Evolutionary conservation across 1,284 basidiomycete species (phyloP).

Genomic region (Pyrrhoderma lamaoense): DNA sequence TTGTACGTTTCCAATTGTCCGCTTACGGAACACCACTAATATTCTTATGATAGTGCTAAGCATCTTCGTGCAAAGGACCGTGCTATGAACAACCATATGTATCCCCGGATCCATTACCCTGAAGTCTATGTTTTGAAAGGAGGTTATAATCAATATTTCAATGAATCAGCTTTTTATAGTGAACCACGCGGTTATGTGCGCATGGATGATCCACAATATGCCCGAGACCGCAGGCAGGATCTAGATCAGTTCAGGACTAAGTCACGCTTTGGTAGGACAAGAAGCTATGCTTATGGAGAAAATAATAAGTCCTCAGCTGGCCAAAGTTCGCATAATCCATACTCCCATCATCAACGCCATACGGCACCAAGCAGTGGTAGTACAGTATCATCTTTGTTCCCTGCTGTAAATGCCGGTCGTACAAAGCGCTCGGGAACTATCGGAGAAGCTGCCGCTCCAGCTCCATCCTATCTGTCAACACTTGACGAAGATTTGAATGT

Average conservation of each 20-base stretch:
- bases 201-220: slow-evolving; percentile 91
- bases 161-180: slow-evolving; percentile 60
- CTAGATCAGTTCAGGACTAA: slow-evolving; percentile 84
- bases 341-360: slow-evolving; percentile 31
- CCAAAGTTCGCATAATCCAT: slow-evolving; percentile 37
- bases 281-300: slow-evolving; percentile 78
- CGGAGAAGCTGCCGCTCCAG: slow-evolving; percentile 8
- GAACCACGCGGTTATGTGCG: slow-evolving; percentile 78
- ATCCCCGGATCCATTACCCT: slow-evolving; percentile 92
- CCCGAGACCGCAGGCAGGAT: slow-evolving; percentile 73
- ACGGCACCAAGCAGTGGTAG: slow-evolving; percentile 42
- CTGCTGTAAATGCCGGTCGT: slow-evolving; percentile 59
- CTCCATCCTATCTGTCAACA: slow-evolving; percentile 38
- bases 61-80: slow-evolving; percentile 89
- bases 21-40: background rate
- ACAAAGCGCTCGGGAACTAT: slow-evolving; percentile 41
- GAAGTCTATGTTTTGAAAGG: slow-evolving; percentile 97
- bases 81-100: slow-evolving; percentile 77
- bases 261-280: slow-evolving; percentile 76
- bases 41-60: slow-evolving; percentile 59
- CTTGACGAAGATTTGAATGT: slow-evolving; percentile 56
- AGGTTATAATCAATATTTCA: slow-evolving; percentile 88
- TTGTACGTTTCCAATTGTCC: slow-evolving; percentile 52
- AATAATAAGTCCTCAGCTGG: slow-evolving; percentile 18
- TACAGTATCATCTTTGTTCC: slow-evolving; percentile 47